Base-by-base conservation (phyloP, 192 early-diverging fungal genomes). In the Coemansia sp. region DNA sequence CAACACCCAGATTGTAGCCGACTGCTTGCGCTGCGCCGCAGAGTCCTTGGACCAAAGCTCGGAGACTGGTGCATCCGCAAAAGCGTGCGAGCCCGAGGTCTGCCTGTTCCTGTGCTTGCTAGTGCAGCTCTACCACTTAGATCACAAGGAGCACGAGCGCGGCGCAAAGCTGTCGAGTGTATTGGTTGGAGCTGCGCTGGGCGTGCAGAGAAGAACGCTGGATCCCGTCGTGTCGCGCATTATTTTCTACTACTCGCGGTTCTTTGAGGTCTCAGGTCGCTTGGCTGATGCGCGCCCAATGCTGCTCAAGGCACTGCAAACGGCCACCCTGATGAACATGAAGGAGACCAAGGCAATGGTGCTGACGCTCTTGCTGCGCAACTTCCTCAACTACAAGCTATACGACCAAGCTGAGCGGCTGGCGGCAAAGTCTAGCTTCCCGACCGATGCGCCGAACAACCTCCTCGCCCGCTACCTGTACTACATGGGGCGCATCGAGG, bases 321-420 rank as follows among this genome's bases (percentile, higher is more conserved):
- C 96, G 4, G 95, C 96, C 10, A 95, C 95, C 22, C 85, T 99
- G 36, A 82, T 91, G 22, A 90, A 89, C 42, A 96, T 98, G 83
- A 90, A 94, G 70, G 98, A 99, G 56, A 67, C 78, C 36, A 76
- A 93, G 86, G 94, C 93, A 11, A 94, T 92, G 35, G 66, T 99
- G 41, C 76, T 99, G 56, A 99, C 98, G 65, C 76, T 97, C 19
- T 71, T 98, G 17, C 83, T 99, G 47, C 89, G 93, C 80, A 96
- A 94, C 80, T 96, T 96, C 73, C 88, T 99, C 61, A 86, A 93
- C 68, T 90, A 92, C 85, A 98, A 97, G 70, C 87, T 96, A n/a
- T 95, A 93, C 63, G 98, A 98, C 41, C 96, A 98, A 75, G 98
- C 98, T 14, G 96, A 98, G 78, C 93, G 98, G 71, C 89, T 99